Conservation (phyloP, 2,329 filamentous ascomycete genomes). For the Aureobasidium namibiae region DNA sequence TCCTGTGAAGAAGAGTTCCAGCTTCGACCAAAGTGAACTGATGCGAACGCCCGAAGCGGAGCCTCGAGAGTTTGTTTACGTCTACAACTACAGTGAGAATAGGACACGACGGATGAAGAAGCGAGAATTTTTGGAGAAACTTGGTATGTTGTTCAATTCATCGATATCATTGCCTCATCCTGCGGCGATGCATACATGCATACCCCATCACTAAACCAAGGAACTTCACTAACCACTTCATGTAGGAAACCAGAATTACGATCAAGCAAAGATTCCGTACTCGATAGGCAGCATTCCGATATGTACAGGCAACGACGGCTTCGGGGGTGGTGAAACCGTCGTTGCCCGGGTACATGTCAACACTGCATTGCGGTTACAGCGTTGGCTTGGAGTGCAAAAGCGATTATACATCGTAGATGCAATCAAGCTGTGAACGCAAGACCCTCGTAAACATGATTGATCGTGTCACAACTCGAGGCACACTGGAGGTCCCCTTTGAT, state of each 20-base stretch:
- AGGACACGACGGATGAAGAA: not conserved
- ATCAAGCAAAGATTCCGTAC: slow-evolving; percentile 3
- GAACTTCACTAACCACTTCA: not conserved
- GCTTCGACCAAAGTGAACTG: not conserved
- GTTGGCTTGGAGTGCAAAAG: slow-evolving; percentile 10
- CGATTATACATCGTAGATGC: slow-evolving; percentile 6
- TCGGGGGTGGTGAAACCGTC: not conserved
- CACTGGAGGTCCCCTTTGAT: not conserved
- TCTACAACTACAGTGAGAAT: slow-evolving; percentile 6
- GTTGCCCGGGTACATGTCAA: slow-evolving; percentile 12
- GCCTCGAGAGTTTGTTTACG: slow-evolving; percentile 1
- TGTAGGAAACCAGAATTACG: not conserved
- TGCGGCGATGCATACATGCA: not conserved
- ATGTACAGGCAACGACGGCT: not conserved
- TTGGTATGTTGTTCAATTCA: not conserved
- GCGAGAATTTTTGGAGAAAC: not conserved
- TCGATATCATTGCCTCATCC: not conserved
- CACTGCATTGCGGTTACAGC: not conserved
- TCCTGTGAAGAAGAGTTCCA: not conserved
- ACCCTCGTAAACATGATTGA: not conserved
- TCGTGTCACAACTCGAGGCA: not conserved
- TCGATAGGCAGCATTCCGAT: slow-evolving; percentile 6
- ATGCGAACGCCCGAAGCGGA: not conserved
- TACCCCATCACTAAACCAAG: not conserved
- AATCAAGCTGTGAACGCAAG: not conserved